Evolutionary conservation across 2,329 filamentous ascomycete species (phyloP).

Genomic region (Penicillium decumbens): DNA sequence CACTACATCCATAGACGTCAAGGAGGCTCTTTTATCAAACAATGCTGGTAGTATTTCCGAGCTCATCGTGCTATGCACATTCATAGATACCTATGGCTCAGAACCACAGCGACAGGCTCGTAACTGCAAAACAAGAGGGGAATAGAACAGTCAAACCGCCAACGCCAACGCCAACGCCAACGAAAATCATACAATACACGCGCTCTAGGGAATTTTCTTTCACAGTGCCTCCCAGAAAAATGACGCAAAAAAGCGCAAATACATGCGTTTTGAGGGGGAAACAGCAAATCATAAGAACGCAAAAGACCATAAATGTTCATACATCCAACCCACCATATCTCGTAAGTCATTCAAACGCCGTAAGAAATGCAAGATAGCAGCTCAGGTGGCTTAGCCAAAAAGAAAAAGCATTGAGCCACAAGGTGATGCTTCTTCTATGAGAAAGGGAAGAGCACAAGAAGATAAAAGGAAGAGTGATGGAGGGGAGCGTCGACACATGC

Average conservation of each 20-base stretch:
- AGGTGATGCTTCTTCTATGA: background rate
- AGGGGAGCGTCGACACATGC: background rate
- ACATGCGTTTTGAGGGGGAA: constrained; percentile 14
- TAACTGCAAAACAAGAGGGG: constrained; percentile 20
- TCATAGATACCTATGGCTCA: background rate
- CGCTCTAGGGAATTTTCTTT: constrained; percentile 20
- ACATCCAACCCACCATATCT: constrained; percentile 32
- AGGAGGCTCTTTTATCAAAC: background rate
- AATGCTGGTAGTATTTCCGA: constrained; percentile 10
- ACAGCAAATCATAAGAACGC: constrained; percentile 16
- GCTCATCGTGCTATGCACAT: constrained; percentile 1
- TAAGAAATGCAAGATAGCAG: constrained; percentile 26
- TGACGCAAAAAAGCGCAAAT: constrained; percentile 3
- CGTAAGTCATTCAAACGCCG: constrained; percentile 32
- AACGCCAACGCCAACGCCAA: constrained; percentile 13
- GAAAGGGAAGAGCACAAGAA: background rate
- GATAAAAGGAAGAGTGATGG: background rate
- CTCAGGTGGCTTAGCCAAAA: background rate
- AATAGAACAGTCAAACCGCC: constrained; percentile 19
- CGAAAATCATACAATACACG: constrained; percentile 19
- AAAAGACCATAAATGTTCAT: constrained; percentile 29
- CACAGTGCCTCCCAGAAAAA: constrained; percentile 14
- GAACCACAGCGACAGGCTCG: background rate
- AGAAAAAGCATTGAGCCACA: background rate
- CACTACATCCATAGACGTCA: background rate